Conservation (phyloP, 805 yeast species). For the Pichia membranifaciens region DNA sequence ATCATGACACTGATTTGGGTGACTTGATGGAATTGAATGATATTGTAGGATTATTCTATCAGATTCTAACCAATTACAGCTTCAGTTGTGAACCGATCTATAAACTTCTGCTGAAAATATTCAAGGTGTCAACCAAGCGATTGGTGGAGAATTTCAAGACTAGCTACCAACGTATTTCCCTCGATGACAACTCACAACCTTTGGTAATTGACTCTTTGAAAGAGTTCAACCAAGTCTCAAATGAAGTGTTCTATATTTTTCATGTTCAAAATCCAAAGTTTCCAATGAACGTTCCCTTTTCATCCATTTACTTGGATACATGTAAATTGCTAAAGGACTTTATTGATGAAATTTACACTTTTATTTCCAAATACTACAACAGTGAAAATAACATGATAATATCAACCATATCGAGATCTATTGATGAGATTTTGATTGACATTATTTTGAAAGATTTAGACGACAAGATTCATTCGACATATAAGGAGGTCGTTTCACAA, state of each 20-base stretch:
- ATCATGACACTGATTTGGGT: conserved; percentile 36
- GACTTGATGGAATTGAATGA: conserved; percentile 53
- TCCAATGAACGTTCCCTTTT: conserved; percentile 75
- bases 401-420: conserved; percentile 51
- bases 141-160: conserved; percentile 49
- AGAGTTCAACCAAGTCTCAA: conserved; percentile 56
- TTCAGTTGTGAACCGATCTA: conserved; percentile 57
- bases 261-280: conserved; percentile 30
- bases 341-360: conserved; percentile 56
- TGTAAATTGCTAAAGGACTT: conserved; percentile 70
- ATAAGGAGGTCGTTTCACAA: conserved; percentile 88
- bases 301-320: conserved; percentile 80
- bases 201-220: conserved; percentile 55
- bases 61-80: conserved; percentile 69
- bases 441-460: conserved; percentile 62
- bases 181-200: conserved; percentile 87
- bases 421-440: conserved; percentile 64
- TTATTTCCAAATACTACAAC: conserved; percentile 58
- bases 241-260: conserved; percentile 32
- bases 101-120: conserved; percentile 51
- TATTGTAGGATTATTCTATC: conserved; percentile 62
- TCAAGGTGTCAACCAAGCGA: conserved; percentile 55
- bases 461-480: conserved; percentile 57
- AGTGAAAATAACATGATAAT: conserved; percentile 56
- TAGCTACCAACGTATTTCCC: conserved; percentile 57